phyloP scores from a whole-genome alignment of 2,329 filamentous ascomycete species.

The Sarocladium kiliense region DNA sequence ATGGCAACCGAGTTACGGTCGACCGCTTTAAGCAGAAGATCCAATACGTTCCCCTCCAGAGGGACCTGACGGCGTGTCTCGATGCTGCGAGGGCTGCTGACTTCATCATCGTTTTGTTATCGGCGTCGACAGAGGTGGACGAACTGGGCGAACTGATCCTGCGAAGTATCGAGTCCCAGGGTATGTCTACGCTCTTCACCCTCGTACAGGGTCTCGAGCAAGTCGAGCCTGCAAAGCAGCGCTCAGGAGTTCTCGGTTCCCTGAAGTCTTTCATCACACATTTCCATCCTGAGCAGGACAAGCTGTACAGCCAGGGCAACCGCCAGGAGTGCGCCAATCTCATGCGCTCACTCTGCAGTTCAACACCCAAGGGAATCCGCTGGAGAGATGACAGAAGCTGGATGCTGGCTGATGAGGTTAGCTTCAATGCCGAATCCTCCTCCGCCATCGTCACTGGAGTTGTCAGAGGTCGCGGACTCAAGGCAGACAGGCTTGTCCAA shows the following conservation, averaged over 20 bases:
- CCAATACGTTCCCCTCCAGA: conserved; percentile 71
- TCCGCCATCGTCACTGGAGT: conserved; percentile 76
- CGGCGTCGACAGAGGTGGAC: conserved; percentile 78
- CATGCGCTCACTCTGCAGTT: conserved; percentile 85
- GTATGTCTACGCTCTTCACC: conserved; percentile 86
- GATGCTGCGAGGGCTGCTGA: conserved; percentile 87
- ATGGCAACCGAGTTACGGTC: conserved; percentile 62
- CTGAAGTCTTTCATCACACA: conserved; percentile 90
- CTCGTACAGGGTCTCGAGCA: conserved; percentile 75
- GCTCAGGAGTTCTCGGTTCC: conserved; percentile 70
- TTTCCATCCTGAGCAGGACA: conserved; percentile 90
- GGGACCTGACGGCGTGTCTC: conserved; percentile 70
- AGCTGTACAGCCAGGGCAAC: conserved; percentile 81
- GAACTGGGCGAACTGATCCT: conserved; percentile 79
- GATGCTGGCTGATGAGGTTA: conserved; percentile 83
- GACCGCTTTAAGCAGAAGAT: conserved; percentile 94
- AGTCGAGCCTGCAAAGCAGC: conserved; percentile 74
- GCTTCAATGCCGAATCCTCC: conserved; percentile 57
- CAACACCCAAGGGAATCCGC: conserved; percentile 85
- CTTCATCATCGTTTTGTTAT: conserved; percentile 83
- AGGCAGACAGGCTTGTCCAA: conserved; percentile 84
- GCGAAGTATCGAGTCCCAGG: conserved; percentile 85
- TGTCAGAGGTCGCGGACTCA: conserved; percentile 78
- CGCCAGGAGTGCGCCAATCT: conserved; percentile 88
- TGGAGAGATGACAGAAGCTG: conserved; percentile 96